These are phyloP conservation scores for Irpex sp. DNA, from an alignment of 1,284 basidiomycete genomes.

Conservation along the genomic window DNA sequence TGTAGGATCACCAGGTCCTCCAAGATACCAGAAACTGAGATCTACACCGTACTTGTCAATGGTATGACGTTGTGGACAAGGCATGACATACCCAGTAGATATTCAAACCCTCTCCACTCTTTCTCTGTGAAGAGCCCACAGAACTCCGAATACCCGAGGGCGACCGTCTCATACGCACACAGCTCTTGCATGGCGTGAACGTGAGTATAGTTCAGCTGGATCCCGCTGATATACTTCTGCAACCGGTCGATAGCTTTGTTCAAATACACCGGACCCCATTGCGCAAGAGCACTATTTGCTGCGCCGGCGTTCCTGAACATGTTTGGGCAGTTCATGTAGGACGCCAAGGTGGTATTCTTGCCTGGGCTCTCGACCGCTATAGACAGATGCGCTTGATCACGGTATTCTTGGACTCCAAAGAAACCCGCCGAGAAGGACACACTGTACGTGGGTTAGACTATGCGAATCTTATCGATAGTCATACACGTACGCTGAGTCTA, in stretches of 20 bases:
- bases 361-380: constrained; percentile 49
- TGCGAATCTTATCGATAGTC: neutral
- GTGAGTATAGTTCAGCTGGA: constrained; percentile 44
- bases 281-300: constrained; percentile 29
- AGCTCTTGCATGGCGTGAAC: constrained; percentile 45
- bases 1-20: constrained; percentile 51
- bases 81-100: constrained; percentile 34
- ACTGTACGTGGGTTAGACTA: constrained; percentile 19
- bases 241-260: constrained; percentile 46
- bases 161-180: constrained; percentile 66
- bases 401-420: constrained; percentile 51
- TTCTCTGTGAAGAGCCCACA: constrained; percentile 60
- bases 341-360: constrained; percentile 59
- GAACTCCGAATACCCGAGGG: constrained; percentile 54
- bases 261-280: constrained; percentile 56
- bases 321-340: constrained; percentile 42
- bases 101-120: constrained; percentile 66
- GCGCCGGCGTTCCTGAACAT: constrained; percentile 26
- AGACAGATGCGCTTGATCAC: constrained; percentile 41
- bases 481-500: constrained; percentile 47
- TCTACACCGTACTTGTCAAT: constrained; percentile 13
- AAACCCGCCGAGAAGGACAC: constrained; percentile 58
- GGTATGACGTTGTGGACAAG: neutral
- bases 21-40: constrained; percentile 49
- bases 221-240: constrained; percentile 41